A percentile compares a stretch with the other conserved stretches of the same genome.
These are phyloP conservation scores for Cucurbita moschata DNA, from an alignment of 306 rosid species.

Conservation along the genomic window DNA sequence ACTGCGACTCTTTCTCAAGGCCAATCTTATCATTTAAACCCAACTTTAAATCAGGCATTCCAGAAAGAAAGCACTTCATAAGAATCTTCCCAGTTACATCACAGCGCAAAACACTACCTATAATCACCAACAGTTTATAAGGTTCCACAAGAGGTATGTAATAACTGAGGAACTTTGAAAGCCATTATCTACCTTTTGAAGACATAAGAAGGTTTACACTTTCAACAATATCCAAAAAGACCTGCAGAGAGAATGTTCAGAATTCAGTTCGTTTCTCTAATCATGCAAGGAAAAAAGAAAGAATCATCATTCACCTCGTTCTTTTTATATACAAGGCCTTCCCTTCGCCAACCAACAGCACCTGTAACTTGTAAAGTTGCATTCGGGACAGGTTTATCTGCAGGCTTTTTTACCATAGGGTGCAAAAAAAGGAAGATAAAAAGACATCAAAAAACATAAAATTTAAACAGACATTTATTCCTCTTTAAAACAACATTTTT, in stretches of 20 bases:
- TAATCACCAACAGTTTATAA: slow-evolving; percentile 17
- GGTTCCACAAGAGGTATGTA: slow-evolving; percentile 8
- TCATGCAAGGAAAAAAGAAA: not conserved
- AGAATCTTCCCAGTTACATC: slow-evolving; percentile 88
- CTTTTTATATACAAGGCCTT: slow-evolving; percentile 82
- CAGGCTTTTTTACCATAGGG: slow-evolving; percentile 22
- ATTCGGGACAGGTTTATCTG: slow-evolving; percentile 75
- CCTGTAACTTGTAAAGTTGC: slow-evolving; percentile 96
- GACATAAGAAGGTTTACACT: slow-evolving; percentile 95
- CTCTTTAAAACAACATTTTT: not conserved
- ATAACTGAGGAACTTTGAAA: not conserved
- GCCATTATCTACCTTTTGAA: slow-evolving; percentile 53
- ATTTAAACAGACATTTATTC: not conserved
- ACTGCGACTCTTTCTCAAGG: slow-evolving; percentile 88
- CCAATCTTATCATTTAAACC: slow-evolving; percentile 93
- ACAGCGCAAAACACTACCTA: slow-evolving; percentile 81
- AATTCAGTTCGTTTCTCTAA: not conserved
- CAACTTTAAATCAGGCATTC: slow-evolving; percentile 95
- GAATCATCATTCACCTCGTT: slow-evolving; percentile 41
- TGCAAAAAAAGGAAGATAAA: not conserved
- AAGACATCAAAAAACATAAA: not conserved
- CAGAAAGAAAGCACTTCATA: slow-evolving; percentile 94
- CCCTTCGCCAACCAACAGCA: slow-evolving; percentile 95
- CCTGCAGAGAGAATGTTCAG: slow-evolving; percentile 28
- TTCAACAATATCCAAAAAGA: slow-evolving; percentile 86